Evolutionary conservation across 164 flowering plant species (phyloP), one percentile per base, ranked within the genome.

Genomic region (Aristolochia californica): DNA sequence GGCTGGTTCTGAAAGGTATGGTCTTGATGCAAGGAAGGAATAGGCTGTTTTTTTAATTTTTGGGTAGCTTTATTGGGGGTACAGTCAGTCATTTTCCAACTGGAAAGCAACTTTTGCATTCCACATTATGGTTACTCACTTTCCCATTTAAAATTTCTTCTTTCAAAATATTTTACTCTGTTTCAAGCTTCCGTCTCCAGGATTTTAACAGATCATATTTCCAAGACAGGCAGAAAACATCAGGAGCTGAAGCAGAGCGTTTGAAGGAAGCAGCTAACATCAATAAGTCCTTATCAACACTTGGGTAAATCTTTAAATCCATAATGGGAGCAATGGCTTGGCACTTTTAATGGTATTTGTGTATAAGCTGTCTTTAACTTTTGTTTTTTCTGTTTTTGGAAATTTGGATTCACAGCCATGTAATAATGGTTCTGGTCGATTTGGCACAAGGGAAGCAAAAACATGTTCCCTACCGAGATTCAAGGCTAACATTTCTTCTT

Each of bases 211-310:
- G 40, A 34, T 34, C 8, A 50, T 9, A 22, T 10, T 22, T 22
- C 55, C 45, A 26, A 13, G 26, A 71, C 76, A 93, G 99, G 88
- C 99, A 94, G 75, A 94, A 94, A 70, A 70, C 84, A 49, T 90
- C 99, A 43, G 99, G 99, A 53, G 99, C 99, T 63, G 99, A 90
- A 71, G 99, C 96, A 20, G 99, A 90, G 61, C 94, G 99, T 24
- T 68, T 94, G 40, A 94, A 85, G 72, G 99, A 94, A 74, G 99
- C 99, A 55, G 97, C 95, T 49, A 94, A 75, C 56, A 94, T 90
- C 55, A 94, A 90, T 63, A 90, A 86, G 77, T 94, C 99, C 5
- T 66, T 94, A 59, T 94, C 99, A 23, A 84, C 96, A 40, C 71
- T 94, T 15, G 99, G 99, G 99, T 89, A 84, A 30, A 10, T 2